These are phyloP conservation scores for Cytospora leucostoma DNA, from an alignment of 2,329 filamentous ascomycete genomes.

Conservation along the genomic window DNA sequence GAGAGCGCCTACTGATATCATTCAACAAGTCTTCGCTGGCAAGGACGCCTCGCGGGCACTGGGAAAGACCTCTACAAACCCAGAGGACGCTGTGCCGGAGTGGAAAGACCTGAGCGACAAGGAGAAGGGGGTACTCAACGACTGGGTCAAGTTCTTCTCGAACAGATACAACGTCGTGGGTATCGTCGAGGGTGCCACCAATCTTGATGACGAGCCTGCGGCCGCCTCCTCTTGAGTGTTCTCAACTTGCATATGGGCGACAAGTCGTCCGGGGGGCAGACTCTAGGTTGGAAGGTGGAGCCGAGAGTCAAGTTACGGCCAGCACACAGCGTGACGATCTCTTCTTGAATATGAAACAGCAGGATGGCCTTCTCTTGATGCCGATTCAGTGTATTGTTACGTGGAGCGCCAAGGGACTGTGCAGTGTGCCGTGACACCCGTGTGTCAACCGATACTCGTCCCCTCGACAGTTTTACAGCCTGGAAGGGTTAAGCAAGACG, in stretches of 20 bases:
- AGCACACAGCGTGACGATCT: background rate
- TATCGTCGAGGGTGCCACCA: constrained; percentile 61
- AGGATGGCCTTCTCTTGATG: background rate
- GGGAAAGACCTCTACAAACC: constrained; percentile 81
- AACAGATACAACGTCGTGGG: constrained; percentile 95
- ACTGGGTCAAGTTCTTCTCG: constrained; percentile 95
- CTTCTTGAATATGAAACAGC: background rate
- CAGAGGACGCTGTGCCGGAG: constrained; percentile 78
- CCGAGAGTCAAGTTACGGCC: background rate
- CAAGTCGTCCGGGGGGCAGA: background rate
- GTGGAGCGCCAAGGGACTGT: background rate
- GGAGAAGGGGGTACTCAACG: constrained; percentile 79
- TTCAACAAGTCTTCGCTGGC: constrained; percentile 80
- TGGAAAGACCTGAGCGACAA: constrained; percentile 84
- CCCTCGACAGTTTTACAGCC: background rate
- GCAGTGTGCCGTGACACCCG: background rate
- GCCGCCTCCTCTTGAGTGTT: constrained; percentile 1
- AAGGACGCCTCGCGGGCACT: constrained; percentile 95
- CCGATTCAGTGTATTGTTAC: background rate
- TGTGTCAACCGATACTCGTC: background rate
- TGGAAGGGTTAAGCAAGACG: background rate
- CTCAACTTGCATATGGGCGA: background rate
- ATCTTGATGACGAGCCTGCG: constrained; percentile 43
- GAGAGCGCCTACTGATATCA: constrained; percentile 1
- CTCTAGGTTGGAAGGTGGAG: background rate